phyloP scores from a whole-genome alignment of 371 early-diverging fungal genomes.

The Phascolomyces articulosus region DNA sequence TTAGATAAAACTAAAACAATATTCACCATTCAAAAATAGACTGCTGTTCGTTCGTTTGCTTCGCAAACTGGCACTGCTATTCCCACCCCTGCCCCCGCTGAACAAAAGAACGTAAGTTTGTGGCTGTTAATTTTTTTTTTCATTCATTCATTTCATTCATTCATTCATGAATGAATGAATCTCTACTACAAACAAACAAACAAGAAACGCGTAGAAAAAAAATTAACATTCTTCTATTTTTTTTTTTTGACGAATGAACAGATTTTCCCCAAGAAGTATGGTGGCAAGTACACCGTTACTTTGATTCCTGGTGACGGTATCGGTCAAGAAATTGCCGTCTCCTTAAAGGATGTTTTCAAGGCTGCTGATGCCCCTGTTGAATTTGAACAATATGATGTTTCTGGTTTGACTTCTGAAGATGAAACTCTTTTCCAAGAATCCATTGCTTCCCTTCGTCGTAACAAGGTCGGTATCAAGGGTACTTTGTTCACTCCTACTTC shows the following conservation, averaged over 20 bases:
- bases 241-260: too few species aligned
- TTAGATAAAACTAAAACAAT: too few species aligned
- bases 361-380: conserved; percentile 92
- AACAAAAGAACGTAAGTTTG: conserved; percentile 47
- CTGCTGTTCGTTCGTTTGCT: conserved; percentile 38
- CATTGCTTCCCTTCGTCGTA: conserved; percentile 87
- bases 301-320: conserved; percentile 98
- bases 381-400: conserved; percentile 94
- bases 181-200: not conserved
- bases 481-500: conserved; percentile 92
- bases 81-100: conserved; percentile 49
- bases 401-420: conserved; percentile 80
- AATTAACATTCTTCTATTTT: not conserved
- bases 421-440: conserved; percentile 83
- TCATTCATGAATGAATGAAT: too few species aligned
- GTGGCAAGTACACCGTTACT: conserved; percentile 90
- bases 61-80: conserved; percentile 38
- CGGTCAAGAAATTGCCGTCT: conserved; percentile 87
- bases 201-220: not conserved
- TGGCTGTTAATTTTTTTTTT: not conserved
- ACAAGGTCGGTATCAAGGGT: conserved; percentile 97
- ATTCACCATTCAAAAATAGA: too few species aligned
- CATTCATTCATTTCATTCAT: not conserved
- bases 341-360: conserved; percentile 93
- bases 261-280: conserved; percentile 51